Evolutionary conservation across 2,329 filamentous ascomycete species (phyloP).

Genomic region (Pseudogymnoascus sp.): DNA sequence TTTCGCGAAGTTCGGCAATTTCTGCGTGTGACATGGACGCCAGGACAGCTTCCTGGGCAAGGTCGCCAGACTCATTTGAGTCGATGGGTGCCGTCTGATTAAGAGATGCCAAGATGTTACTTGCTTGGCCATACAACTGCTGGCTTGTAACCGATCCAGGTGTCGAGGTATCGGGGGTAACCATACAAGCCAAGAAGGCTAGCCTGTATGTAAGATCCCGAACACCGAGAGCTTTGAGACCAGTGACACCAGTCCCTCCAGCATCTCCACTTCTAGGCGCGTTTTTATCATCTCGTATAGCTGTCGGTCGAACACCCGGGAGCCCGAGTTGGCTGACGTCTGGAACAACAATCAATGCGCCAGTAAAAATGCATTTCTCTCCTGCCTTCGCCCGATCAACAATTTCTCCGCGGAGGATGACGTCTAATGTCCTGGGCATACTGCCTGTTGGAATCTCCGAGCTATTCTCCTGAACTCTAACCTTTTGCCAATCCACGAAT

Average conservation of each 20-base stretch:
- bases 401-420: conserved; percentile 93
- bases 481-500: conserved; percentile 98
- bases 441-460: conserved; percentile 96
- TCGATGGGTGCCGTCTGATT: conserved; percentile 66
- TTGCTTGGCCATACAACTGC: conserved; percentile 62
- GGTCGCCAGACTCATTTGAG: conserved; percentile 63
- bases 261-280: conserved; percentile 67
- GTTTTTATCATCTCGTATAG: conserved; percentile 73
- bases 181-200: conserved; percentile 96
- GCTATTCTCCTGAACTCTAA: conserved; percentile 95
- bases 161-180: conserved; percentile 77
- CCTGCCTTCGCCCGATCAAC: conserved; percentile 95
- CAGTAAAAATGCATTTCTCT: conserved; percentile 97
- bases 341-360: conserved; percentile 89
- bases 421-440: conserved; percentile 97
- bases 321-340: conserved; percentile 93
- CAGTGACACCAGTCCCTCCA: conserved; percentile 76
- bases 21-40: conserved; percentile 78
- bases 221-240: conserved; percentile 86
- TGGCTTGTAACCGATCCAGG: conserved; percentile 67
- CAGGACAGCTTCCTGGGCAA: conserved; percentile 80
- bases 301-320: conserved; percentile 75
- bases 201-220: conserved; percentile 91
- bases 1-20: conserved; percentile 81
- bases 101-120: conserved; percentile 77